phyloP scores from a whole-genome alignment of 192 early-diverging fungal species.

The Entomortierella lignicola region DNA sequence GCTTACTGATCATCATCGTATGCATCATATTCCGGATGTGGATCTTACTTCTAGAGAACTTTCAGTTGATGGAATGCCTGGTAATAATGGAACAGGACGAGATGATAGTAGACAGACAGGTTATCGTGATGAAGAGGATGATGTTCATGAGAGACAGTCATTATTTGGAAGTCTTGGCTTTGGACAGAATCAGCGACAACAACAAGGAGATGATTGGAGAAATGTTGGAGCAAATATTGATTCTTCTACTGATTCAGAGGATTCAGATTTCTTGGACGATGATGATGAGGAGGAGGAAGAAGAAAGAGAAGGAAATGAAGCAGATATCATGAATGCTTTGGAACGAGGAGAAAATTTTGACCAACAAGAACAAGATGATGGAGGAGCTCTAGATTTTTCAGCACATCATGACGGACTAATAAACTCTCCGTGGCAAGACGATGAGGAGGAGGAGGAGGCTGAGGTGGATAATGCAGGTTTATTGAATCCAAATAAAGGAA shows the following conservation, averaged over 20 bases:
- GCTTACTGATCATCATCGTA: conserved; percentile 8
- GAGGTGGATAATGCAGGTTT: background rate
- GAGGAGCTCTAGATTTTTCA: conserved; percentile 35
- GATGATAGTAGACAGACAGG: conserved; percentile 4
- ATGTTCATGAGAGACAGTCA: conserved; percentile 35
- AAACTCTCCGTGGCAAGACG: conserved; percentile 30
- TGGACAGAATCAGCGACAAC: background rate
- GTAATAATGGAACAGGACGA: background rate
- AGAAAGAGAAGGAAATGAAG: background rate
- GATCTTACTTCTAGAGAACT: conserved; percentile 8
- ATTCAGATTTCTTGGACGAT: conserved; percentile 18
- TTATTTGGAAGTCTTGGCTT: conserved; percentile 11
- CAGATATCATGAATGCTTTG: background rate
- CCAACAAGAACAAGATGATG: background rate
- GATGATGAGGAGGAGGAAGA: conserved; percentile 9
- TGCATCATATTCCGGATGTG: conserved; percentile 13
- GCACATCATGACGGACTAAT: conserved; percentile 17
- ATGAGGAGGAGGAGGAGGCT: conserved; percentile 6
- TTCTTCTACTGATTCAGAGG: conserved; percentile 16
- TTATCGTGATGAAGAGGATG: conserved; percentile 49
- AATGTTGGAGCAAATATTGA: conserved; percentile 24
- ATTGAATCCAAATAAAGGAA: background rate
- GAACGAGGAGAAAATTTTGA: conserved; percentile 3
- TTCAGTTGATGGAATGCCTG: background rate
- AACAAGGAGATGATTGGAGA: conserved; percentile 6